Percentiles rank a stretch among this genome's conserved stretches.
These are phyloP conservation scores for Aspergillus cejpii DNA, from an alignment of 2,329 filamentous ascomycete species.

Conservation along the genomic window DNA sequence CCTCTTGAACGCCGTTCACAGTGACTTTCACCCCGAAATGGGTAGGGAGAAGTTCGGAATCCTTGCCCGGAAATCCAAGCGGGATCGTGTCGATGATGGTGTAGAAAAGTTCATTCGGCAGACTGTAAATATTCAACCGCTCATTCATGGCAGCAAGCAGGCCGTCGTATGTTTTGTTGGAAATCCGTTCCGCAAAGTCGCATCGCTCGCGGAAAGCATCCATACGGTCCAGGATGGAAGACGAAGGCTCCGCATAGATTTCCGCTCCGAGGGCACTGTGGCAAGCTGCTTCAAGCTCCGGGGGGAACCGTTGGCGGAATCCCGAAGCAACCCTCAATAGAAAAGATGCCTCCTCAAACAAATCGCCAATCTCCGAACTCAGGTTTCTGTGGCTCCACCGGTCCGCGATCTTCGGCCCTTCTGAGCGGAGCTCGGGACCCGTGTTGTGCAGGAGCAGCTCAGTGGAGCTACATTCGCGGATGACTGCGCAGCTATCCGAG, in stretches of 20 bases:
- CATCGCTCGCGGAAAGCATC: conserved; percentile 71
- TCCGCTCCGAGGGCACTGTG: conserved; percentile 63
- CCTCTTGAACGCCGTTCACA: conserved; percentile 72
- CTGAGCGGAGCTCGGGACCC: conserved; percentile 32
- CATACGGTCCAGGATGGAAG: conserved; percentile 66
- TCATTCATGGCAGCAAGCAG: conserved; percentile 64
- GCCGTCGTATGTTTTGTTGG: conserved; percentile 69
- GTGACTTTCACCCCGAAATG: conserved; percentile 69
- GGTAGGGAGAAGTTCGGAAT: conserved; percentile 48
- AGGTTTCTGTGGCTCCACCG: conserved; percentile 43
- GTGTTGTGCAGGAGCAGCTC: conserved; percentile 70
- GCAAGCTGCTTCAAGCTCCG: conserved; percentile 62
- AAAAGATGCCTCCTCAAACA: conserved; percentile 50
- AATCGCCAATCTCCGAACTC: conserved; percentile 45
- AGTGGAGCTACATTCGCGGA: conserved; percentile 70
- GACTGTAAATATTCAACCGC: conserved; percentile 48
- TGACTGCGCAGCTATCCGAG: conserved; percentile 70
- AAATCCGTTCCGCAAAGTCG: conserved; percentile 69
- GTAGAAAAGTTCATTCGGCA: conserved; percentile 49
- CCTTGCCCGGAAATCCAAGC: conserved; percentile 35
- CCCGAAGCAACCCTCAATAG: conserved; percentile 63
- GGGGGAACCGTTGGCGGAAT: conserved; percentile 64
- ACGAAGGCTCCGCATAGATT: conserved; percentile 65
- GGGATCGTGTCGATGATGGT: conserved; percentile 47
- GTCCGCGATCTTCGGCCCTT: conserved; percentile 35